Evolutionary conservation across 768 basidiomycete species (phyloP), one percentile per base, ranked within the genome.

Genomic region (Coprinopsis marcescibilis): DNA sequence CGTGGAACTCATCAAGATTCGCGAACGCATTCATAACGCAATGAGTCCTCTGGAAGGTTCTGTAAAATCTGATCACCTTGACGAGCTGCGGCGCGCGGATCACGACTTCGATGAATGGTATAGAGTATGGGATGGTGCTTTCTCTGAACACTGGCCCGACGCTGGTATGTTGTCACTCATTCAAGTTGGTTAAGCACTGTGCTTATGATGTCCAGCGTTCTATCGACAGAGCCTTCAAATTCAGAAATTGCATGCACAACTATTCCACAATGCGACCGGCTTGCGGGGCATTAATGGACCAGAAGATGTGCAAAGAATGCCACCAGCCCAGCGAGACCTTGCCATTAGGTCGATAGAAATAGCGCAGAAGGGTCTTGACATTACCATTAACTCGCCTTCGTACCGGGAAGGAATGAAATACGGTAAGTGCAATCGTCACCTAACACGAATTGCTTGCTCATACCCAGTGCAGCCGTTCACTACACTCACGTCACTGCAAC

Each of bases 361-460:
- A 55, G 92, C 92, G 15, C 76, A 80, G 35, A 74, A 81, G 59
- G 84, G 83, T 25, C 60, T 95, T 43, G 87, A 93, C 42, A 89
- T 93, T 45, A 94, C 91, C 5, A 78, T 94, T 27, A 83, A 83
- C 38, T 86, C 84, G 2, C 80, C 82, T 2, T 76, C 86, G 23
- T 97, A 97, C 58, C 73, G 91, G 49, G 88, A 91, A 60, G 90
- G 90, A 15, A 85, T 97, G 79, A 88, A 85, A 72, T 96, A 91
- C 58, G 89, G 90, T 87, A 57, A 36, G 78, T 59, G 26, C 10
- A 20, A 0, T 8, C 32, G 6, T 35, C 4, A n/a, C 23, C 45
- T 36, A 21, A 23, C 7, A 33, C 23, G 30, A 43, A 42, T 40
- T 46, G 21, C 20, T 43, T 32, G 48, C 36, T 55, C 44, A 36